Percentiles rank a stretch among this genome's conserved stretches.
phyloP scores from a whole-genome alignment of 2,329 filamentous ascomycete species.

The Calycina herbarum region DNA sequence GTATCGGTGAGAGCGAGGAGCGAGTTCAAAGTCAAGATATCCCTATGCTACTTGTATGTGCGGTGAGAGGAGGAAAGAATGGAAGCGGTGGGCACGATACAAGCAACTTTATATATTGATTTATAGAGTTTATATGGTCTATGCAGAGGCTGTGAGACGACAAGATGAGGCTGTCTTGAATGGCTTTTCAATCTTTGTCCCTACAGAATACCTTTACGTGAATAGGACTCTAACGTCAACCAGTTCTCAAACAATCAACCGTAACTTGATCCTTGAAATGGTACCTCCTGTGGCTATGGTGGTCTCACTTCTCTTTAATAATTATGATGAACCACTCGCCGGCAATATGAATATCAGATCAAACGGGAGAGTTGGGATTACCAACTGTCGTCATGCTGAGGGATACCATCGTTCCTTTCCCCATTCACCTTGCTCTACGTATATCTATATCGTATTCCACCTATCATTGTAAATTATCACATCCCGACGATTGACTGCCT shows the following conservation, averaged over 20 bases:
- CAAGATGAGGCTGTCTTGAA: not conserved
- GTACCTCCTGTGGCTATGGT: not conserved
- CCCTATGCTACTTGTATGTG: not conserved
- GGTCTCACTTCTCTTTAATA: not conserved
- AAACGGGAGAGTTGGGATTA: not conserved
- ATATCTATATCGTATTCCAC: not conserved
- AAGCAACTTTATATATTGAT: not conserved
- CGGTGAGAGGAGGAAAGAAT: not conserved
- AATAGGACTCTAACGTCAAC: not conserved
- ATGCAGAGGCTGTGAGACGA: not conserved
- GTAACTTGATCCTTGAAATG: not conserved
- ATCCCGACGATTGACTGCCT: not conserved
- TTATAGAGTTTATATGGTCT: not conserved
- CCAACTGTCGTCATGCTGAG: not conserved
- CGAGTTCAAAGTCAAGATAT: not conserved
- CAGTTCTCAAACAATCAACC: slow-evolving; percentile 1
- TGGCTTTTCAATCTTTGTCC: not conserved
- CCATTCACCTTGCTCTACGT: not conserved
- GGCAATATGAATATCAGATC: not conserved
- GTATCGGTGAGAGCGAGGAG: not conserved
- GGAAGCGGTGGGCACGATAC: not conserved
- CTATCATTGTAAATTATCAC: not conserved
- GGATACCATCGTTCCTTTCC: not conserved
- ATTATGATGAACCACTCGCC: slow-evolving; percentile 2
- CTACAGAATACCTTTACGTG: not conserved